Percentiles rank a stretch among this genome's conserved stretches.
Conservation (phyloP, 164 flowering plant species). For the Macadamia tetraphylla region DNA sequence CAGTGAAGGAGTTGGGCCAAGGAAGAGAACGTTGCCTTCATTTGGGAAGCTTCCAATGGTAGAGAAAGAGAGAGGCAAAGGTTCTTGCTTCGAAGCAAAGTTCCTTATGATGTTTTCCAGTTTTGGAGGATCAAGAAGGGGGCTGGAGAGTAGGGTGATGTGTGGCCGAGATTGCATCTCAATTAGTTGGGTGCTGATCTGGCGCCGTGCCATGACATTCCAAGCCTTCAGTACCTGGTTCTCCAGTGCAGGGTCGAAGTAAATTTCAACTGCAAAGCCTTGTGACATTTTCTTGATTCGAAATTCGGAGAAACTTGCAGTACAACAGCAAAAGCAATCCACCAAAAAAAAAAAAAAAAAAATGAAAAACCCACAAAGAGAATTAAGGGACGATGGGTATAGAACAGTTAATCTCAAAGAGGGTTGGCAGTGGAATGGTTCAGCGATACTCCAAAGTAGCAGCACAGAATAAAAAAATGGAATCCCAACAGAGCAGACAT, state of each 20-base stretch:
- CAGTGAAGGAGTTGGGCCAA: conserved; percentile 67
- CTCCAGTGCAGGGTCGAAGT: conserved; percentile 95
- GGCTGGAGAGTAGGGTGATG: conserved; percentile 71
- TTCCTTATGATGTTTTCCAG: conserved; percentile 49
- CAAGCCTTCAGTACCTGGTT: conserved; percentile 98
- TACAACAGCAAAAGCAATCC: no score
- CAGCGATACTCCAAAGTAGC: no score
- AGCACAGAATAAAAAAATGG: no score
- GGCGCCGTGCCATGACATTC: conserved; percentile 90
- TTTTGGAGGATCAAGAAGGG: conserved; percentile 50
- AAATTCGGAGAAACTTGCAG: not conserved
- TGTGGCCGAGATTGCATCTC: conserved; percentile 94
- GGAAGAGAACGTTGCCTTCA: conserved; percentile 56
- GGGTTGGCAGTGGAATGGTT: no score
- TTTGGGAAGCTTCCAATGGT: conserved; percentile 57
- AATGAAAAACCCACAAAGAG: no score
- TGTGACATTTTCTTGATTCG: conserved; percentile 45
- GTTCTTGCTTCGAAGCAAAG: conserved; percentile 73
- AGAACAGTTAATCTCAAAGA: no score
- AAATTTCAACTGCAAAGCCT: conserved; percentile 85
- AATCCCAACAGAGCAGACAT: no score
- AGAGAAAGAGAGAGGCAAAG: conserved; percentile 59
- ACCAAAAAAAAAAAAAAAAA: no score
- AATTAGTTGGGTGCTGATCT: conserved; percentile 88
- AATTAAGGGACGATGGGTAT: no score